Percentiles rank a stretch among this genome's conserved stretches.
These are phyloP conservation scores for Ceratobasidium sp. DNA, from an alignment of 1,284 basidiomycete genomes.

Conservation along the genomic window DNA sequence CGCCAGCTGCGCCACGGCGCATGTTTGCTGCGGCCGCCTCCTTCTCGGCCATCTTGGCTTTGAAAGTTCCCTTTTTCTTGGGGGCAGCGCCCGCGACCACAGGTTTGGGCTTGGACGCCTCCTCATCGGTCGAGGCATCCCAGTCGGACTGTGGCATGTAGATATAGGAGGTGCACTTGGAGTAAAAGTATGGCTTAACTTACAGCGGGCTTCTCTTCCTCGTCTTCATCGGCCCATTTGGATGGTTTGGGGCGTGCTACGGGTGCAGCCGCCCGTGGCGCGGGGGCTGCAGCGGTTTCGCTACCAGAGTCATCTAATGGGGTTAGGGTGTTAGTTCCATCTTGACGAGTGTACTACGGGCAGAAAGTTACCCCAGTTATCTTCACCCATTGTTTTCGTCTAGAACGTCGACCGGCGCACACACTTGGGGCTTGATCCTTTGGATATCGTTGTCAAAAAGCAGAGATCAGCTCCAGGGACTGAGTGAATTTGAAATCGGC, in stretches of 20 bases:
- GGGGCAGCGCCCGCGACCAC: constrained; percentile 61
- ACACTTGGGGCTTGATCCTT: neutral
- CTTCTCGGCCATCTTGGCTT: constrained; percentile 88
- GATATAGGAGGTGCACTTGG: neutral
- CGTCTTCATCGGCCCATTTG: constrained; percentile 87
- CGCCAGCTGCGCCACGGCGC: constrained; percentile 53
- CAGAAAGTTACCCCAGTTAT: constrained; percentile 21
- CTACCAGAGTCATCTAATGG: constrained; percentile 57
- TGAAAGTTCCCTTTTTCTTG: constrained; percentile 90
- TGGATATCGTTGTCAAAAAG: neutral
- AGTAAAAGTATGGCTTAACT: constrained; percentile 56
- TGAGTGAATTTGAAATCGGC: neutral
- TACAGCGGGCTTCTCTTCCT: constrained; percentile 62
- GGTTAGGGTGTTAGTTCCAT: neutral
- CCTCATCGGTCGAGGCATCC: constrained; percentile 86
- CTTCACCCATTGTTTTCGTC: constrained; percentile 13
- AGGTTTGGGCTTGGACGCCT: constrained; percentile 57
- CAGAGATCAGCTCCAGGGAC: neutral
- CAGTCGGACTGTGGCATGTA: constrained; percentile 75
- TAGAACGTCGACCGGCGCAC: neutral
- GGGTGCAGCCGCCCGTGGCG: constrained; percentile 51
- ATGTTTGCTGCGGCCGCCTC: constrained; percentile 63
- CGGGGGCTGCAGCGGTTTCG: constrained; percentile 55
- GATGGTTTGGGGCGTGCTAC: constrained; percentile 29
- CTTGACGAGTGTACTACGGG: neutral